A percentile compares a stretch with the other conserved stretches of the same genome.
Evolutionary conservation across 768 basidiomycete genomes (phyloP).

Genomic region (Mycena vitilis): DNA sequence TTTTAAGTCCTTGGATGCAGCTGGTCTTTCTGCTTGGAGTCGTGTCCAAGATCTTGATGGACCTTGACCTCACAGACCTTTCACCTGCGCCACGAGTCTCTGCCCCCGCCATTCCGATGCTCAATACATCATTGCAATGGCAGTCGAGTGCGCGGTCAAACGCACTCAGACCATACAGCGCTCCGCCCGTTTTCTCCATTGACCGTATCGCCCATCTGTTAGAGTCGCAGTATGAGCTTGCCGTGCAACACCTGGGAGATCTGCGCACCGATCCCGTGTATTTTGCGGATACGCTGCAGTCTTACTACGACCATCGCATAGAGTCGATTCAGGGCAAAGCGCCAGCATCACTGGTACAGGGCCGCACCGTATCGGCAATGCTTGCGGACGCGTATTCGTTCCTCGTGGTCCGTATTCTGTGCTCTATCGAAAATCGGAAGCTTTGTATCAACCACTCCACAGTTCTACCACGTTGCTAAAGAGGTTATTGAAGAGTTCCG

Average conservation of each 20-base stretch:
- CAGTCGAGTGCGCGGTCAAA: conserved; percentile 21
- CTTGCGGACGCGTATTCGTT: conserved; percentile 16
- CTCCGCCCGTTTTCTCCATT: conserved; percentile 15
- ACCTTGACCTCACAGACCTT: conserved; percentile 17
- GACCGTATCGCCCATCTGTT: conserved; percentile 13
- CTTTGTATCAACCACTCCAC: background rate
- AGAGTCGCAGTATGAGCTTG: conserved; percentile 21
- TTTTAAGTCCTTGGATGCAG: background rate
- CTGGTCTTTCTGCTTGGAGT: conserved; percentile 15
- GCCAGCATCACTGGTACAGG: conserved; percentile 11
- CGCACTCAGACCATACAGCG: conserved; percentile 14
- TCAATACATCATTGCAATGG: conserved; percentile 25
- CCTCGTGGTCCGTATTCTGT: conserved; percentile 8
- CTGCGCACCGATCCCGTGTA: conserved; percentile 26
- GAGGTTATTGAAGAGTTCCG: conserved; percentile 15
- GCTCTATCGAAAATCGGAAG: too few species aligned
- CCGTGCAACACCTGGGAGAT: conserved; percentile 23
- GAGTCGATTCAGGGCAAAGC: conserved; percentile 8
- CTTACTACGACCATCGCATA: conserved; percentile 27
- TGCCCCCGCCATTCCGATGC: conserved; percentile 11
- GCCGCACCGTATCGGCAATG: conserved; percentile 9
- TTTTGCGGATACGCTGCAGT: conserved; percentile 15
- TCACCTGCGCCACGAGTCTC: conserved; percentile 2
- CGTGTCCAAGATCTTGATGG: conserved; percentile 13
- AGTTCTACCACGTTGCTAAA: conserved; percentile 21